A percentile compares a stretch with the other conserved stretches of the same genome.
phyloP scores from a whole-genome alignment of 495 filamentous ascomycete genomes.

The Hypoxylon rickii region DNA sequence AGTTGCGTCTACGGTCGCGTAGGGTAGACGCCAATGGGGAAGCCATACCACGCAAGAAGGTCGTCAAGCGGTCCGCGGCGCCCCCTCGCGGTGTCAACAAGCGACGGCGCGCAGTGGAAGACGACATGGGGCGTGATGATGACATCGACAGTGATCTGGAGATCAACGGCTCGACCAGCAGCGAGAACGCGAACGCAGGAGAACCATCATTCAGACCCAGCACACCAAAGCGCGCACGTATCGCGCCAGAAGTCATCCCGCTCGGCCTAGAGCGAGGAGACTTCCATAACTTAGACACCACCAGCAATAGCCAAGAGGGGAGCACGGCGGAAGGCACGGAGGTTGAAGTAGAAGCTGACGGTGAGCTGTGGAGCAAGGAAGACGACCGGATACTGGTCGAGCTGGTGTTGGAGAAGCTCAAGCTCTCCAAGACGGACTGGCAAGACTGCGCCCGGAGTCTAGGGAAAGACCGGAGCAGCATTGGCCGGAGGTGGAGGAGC shows the following conservation, averaged over 20 bases:
- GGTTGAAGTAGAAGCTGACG: constrained; percentile 50
- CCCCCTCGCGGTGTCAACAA: constrained; percentile 64
- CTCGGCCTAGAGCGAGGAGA: constrained; percentile 67
- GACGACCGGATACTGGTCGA: constrained; percentile 75
- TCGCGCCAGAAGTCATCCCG: constrained; percentile 68
- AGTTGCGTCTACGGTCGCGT: constrained; percentile 53
- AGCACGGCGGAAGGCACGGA: constrained; percentile 43
- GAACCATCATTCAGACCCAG: constrained; percentile 50
- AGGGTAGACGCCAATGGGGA: constrained; percentile 40
- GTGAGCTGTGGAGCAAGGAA: constrained; percentile 63
- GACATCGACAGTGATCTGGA: constrained; percentile 48
- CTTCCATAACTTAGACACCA: constrained; percentile 61
- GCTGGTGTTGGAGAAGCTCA: constrained; percentile 75
- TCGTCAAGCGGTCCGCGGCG: constrained; percentile 54
- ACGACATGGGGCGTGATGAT: constrained; percentile 54
- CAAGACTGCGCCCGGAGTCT: constrained; percentile 75
- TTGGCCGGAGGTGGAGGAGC: constrained; percentile 73
- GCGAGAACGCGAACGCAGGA: constrained; percentile 5
- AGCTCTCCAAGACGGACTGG: constrained; percentile 74
- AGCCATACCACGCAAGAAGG: constrained; percentile 46
- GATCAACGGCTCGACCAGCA: constrained; percentile 18
- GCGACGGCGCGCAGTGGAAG: constrained; percentile 60
- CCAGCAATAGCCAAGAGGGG: constrained; percentile 39
- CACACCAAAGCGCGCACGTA: constrained; percentile 70
- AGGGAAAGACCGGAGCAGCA: constrained; percentile 66